A percentile compares a stretch with the other conserved stretches of the same genome.
Evolutionary conservation across 2,329 filamentous ascomycete genomes (phyloP).

Genomic region (Alternaria infectoria): DNA sequence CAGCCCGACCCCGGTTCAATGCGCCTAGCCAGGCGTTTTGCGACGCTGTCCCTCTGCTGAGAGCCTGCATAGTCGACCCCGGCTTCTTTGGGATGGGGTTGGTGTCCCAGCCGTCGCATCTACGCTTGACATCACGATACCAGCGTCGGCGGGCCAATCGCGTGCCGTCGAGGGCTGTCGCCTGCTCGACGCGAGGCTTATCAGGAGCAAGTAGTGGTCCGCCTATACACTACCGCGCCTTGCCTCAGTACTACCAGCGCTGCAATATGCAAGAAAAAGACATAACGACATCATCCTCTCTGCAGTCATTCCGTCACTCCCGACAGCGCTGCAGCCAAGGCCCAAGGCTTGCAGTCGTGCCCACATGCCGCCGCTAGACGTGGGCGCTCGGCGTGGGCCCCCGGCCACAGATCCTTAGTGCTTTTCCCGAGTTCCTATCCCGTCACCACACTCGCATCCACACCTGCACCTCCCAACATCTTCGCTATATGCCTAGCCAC

Average conservation of each 20-base stretch:
- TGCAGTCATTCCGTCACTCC: constrained; percentile 13
- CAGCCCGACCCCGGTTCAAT: constrained; percentile 16
- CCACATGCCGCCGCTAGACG: constrained; percentile 20
- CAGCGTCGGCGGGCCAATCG: background rate
- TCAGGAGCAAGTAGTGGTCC: background rate
- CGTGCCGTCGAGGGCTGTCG: background rate
- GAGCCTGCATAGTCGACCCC: constrained; percentile 33
- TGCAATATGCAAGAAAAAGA: background rate
- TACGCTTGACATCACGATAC: constrained; percentile 38
- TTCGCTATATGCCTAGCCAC: background rate
- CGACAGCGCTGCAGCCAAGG: constrained; percentile 18
- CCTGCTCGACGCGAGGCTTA: background rate
- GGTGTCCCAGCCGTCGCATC: constrained; percentile 26
- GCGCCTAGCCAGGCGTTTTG: constrained; percentile 22
- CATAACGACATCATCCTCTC: constrained; percentile 9
- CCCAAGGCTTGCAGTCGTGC: constrained; percentile 11
- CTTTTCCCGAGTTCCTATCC: constrained; percentile 7
- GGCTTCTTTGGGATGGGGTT: constrained; percentile 27
- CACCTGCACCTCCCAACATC: background rate
- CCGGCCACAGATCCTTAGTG: constrained; percentile 13
- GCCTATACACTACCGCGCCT: background rate
- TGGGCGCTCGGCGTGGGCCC: constrained; percentile 7
- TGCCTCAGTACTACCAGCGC: background rate
- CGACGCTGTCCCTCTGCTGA: constrained; percentile 26
- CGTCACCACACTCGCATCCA: background rate